Percentiles rank a stretch among this genome's conserved stretches.
Conservation (phyloP, 1,139 yeast species). For the Geotrichum reessii region DNA sequence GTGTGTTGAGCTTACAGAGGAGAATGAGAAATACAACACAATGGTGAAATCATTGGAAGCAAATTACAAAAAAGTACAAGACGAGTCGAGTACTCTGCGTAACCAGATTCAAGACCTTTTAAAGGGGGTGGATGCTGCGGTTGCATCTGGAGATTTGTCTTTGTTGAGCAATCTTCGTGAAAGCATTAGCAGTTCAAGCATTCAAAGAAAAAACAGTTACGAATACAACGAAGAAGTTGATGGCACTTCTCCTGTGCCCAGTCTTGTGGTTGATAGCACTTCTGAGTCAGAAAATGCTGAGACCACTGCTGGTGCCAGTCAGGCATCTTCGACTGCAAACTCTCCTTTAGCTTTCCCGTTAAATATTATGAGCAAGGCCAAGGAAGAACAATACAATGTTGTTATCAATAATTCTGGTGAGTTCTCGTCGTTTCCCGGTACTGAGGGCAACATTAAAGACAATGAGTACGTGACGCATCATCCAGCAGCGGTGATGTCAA, state of each 20-base stretch:
- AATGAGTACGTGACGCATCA: constrained; percentile 38
- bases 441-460: constrained; percentile 17
- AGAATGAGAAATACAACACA: constrained; percentile 29
- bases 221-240: neutral
- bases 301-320: neutral
- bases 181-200: neutral
- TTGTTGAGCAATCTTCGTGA: constrained; percentile 24
- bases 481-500: constrained; percentile 42
- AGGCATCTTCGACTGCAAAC: constrained; percentile 19
- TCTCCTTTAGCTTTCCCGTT: constrained; percentile 24
- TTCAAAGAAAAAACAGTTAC: neutral
- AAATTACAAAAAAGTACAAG: constrained; percentile 20
- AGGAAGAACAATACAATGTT: constrained; percentile 11
- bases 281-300: neutral
- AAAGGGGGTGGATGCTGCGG: constrained; percentile 29
- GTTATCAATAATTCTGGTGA: constrained; percentile 9
- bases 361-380: constrained; percentile 14
- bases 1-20: constrained; percentile 30
- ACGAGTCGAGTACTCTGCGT: constrained; percentile 27
- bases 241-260: constrained; percentile 1
- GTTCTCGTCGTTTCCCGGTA: constrained; percentile 4
- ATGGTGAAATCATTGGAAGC: constrained; percentile 27
- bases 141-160: constrained; percentile 23
- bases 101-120: constrained; percentile 30
- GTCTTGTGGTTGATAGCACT: neutral